These are phyloP conservation scores for Mucor indicus DNA, from an alignment of 371 early-diverging fungal species.

Conservation along the genomic window DNA sequence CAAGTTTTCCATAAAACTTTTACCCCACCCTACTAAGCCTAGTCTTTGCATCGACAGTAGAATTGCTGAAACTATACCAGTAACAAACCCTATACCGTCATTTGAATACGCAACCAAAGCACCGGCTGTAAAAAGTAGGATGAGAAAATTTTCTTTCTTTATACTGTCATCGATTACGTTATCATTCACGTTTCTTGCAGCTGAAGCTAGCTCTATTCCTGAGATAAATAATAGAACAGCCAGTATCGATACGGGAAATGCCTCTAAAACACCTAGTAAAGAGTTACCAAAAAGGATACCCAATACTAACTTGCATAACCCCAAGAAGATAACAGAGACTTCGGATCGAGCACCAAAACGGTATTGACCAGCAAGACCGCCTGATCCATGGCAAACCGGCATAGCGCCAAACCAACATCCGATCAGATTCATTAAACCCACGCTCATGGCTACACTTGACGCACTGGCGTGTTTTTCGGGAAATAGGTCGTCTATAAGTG, in stretches of 20 bases:
- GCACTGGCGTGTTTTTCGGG: slow-evolving; percentile 64
- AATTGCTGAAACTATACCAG: slow-evolving; percentile 56
- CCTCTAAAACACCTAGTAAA: slow-evolving; percentile 63
- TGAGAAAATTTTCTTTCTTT: slow-evolving; percentile 61
- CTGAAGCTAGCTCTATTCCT: slow-evolving; percentile 64
- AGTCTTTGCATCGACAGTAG: slow-evolving; percentile 42
- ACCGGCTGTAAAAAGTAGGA: slow-evolving; percentile 69
- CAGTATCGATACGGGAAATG: slow-evolving; percentile 75
- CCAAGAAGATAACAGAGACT: slow-evolving; percentile 75
- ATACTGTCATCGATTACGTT: slow-evolving; percentile 30
- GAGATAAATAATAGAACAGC: slow-evolving; percentile 87
- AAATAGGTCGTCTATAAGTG: slow-evolving; percentile 80
- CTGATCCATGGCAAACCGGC: slow-evolving; percentile 84
- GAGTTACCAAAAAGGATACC: slow-evolving; percentile 83
- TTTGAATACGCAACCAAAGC: slow-evolving; percentile 72
- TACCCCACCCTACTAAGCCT: slow-evolving; percentile 25
- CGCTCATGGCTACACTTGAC: slow-evolving; percentile 60
- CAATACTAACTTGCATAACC: slow-evolving; percentile 67
- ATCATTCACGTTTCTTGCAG: slow-evolving; percentile 58
- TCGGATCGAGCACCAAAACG: slow-evolving; percentile 90
- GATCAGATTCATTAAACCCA: slow-evolving; percentile 84
- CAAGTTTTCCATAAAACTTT: background rate
- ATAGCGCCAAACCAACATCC: slow-evolving; percentile 86
- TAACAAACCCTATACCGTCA: slow-evolving; percentile 81
- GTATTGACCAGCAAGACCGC: slow-evolving; percentile 91